Evolutionary conservation across 805 yeast species (phyloP), one percentile per base, ranked within the genome.

Genomic region (Wickerhamomyces strasburgensis): DNA sequence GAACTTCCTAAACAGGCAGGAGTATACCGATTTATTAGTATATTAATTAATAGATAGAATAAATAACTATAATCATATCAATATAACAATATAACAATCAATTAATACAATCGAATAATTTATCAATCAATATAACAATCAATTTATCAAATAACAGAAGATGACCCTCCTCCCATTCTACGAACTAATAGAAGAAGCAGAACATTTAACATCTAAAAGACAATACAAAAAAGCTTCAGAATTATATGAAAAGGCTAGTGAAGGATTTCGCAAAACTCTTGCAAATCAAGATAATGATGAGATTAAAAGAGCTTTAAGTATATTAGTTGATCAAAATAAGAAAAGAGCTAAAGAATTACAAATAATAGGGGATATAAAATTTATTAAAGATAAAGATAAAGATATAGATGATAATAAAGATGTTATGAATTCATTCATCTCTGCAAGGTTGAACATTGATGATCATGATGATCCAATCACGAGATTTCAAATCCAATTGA

Each of bases 151-250:
- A n/a, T n/a, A n/a, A n/a, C n/a, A n/a, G n/a, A n/a, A n/a, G 11
- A 21, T 21, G 25, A 8, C 25, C 11, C 7, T 21, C 10, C 25
- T 21, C 7, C 10, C 7, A 8, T 21, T 73, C 3, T 77, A 75
- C 44, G 65, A 66, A 19, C 53, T 69, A 4, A 75, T 76, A 14
- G 72, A 70, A 38, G 64, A 61, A 31, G 84, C 83, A 1, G 83
- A 79, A 42, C 53, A 60, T 19, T 65, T 72, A 10, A 63, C 68
- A 1, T 42, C 64, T 21, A 61, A 64, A 31, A 69, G 68, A 7
- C 71, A 73, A 29, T 62, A 62, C 25, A 46, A 51, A 6, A 60
- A 60, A 17, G 75, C 80, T 0, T 58, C 68, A 5, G 40, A 47
- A 4, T 46, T 56, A 8, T 75, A 72, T 46, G 41, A 43, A 7